Base-by-base conservation (phyloP, 202 grass and related monocot species). In the Carex arenaria region DNA sequence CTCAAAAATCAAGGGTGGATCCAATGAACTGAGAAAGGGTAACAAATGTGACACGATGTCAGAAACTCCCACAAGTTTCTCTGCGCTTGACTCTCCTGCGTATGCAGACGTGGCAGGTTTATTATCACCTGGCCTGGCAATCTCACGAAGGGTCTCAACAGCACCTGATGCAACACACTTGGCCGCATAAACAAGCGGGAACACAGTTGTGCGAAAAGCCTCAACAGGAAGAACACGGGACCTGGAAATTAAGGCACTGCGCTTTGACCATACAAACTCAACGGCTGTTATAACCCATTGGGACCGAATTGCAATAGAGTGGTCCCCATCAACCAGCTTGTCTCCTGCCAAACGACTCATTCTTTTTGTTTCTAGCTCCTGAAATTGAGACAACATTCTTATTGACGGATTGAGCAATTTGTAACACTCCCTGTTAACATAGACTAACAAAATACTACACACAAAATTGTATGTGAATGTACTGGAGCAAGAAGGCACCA, bases 271-370 rank as follows among this genome's bases (percentile, higher is more conserved):
- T 53, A 95, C 86, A 78, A 95, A 87, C 71, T 92, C 85, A 11
- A 98, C 89, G 18, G 93, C 89, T 38, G 89, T 87, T 7, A 92
- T 89, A 5, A 94, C 91, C 95, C 93, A 98, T 43, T 93, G 90
- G 57, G 95, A 94, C 5, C 95, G 93, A 56, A 98, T 89, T 0
- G 93, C 93, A 17, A 98, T 83, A 20, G 93, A 92, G 3, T 94
- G 90, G 43, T 95, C 96, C 7, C 91, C 93, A 7, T 95, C 96
- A 0, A 99, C 90, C 73, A 99, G 96, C 91, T 99, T 99, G 84
- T 99, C 93, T 18, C 96, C 96, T 0, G 96, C 96, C 42, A 95
- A 86, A 65, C 93, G 80, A 85, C 93, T 95, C 93, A 99, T 99
- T 47, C 96, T 89, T 72, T 92, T 90, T 4, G 91, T 86, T n/a